phyloP scores from a whole-genome alignment of 495 filamentous ascomycete genomes.

The Penicillium goetzii region DNA sequence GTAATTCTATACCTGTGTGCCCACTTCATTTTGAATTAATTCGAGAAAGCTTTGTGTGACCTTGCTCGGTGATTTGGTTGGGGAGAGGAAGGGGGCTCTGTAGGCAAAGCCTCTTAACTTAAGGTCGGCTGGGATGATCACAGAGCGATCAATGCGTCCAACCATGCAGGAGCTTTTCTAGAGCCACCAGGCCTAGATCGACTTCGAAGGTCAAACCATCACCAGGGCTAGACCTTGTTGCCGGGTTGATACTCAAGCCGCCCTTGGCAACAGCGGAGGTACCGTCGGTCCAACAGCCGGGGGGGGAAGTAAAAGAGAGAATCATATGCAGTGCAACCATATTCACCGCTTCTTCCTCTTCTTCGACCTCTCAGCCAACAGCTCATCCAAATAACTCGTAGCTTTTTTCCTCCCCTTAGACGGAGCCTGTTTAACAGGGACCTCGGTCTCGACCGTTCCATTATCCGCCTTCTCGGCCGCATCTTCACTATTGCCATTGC shows the following conservation, averaged over 20 bases:
- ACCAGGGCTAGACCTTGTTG: neutral
- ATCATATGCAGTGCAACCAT: slow-evolving; percentile 11
- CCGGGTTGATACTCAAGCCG: neutral
- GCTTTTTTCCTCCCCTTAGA: slow-evolving; percentile 44
- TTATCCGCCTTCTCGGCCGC: slow-evolving; percentile 8
- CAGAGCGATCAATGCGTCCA: neutral
- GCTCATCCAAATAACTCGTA: slow-evolving; percentile 55
- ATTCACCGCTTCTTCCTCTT: slow-evolving; percentile 59
- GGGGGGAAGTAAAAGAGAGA: neutral
- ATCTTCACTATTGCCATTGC: neutral
- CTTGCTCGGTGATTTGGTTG: neutral
- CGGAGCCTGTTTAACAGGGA: slow-evolving; percentile 22
- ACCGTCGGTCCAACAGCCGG: too few relatives aligned
- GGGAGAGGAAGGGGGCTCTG: neutral
- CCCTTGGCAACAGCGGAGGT: neutral
- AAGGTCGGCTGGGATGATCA: neutral
- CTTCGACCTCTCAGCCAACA: slow-evolving; percentile 53
- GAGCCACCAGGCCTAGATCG: neutral
- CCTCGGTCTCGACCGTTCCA: slow-evolving; percentile 9
- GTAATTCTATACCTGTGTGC: slow-evolving; percentile 28
- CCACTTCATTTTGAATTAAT: slow-evolving; percentile 13
- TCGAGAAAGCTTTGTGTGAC: slow-evolving; percentile 1
- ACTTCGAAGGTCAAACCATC: neutral
- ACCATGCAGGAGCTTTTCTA: neutral
- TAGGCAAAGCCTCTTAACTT: neutral